Percentiles rank a stretch among this genome's conserved stretches.
These are phyloP conservation scores for Pseudoscleropodium purum DNA, from an alignment of 225 moss, liverwort and hornwort species.

Conservation along the genomic window DNA sequence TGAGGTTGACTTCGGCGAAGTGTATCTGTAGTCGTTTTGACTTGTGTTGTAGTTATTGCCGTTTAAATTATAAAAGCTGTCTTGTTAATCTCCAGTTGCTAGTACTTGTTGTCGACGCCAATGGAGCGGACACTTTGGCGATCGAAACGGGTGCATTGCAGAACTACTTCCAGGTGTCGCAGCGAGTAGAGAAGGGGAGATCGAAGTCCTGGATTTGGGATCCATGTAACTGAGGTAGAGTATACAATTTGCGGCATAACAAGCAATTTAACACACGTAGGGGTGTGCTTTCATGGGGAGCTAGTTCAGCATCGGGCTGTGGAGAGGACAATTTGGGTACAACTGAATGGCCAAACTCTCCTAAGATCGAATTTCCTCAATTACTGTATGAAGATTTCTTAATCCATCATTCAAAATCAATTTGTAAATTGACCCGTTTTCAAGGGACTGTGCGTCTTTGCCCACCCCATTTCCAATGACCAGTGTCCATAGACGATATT, in stretches of 20 bases:
- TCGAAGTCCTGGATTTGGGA: neutral
- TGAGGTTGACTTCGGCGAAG: neutral
- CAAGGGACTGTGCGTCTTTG: neutral
- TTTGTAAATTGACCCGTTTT: neutral
- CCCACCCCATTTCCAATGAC: neutral
- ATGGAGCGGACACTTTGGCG: neutral
- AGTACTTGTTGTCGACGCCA: no score
- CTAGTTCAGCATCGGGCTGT: neutral
- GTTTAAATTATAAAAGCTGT: no score
- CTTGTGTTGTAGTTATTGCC: neutral
- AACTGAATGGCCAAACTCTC: neutral
- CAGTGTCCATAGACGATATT: neutral
- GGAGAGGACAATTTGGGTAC: no score
- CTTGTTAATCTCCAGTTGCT: neutral
- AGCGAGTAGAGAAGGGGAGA: neutral
- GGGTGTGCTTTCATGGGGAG: neutral
- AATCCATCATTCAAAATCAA: neutral
- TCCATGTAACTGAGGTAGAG: neutral
- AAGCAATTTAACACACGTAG: neutral
- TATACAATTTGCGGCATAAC: neutral
- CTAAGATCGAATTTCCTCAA: neutral
- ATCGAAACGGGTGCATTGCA: neutral
- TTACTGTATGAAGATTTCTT: neutral
- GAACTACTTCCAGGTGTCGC: neutral
- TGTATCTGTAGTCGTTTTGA: neutral